phyloP scores from a whole-genome alignment of 139 green algal species.

The Chlorella vulgaris region DNA sequence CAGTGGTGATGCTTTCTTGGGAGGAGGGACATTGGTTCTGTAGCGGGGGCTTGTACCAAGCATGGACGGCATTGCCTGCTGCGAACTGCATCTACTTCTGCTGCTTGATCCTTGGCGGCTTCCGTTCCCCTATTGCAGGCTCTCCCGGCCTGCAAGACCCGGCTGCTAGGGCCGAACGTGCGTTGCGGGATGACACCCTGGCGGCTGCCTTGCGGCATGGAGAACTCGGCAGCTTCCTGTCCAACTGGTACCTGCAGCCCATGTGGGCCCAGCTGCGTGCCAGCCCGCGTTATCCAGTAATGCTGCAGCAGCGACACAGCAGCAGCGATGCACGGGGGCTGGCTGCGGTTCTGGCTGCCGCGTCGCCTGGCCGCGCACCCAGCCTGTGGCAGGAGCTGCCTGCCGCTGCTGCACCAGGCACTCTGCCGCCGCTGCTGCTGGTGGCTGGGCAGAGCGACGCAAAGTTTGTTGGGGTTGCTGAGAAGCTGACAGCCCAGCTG shows the following conservation, averaged over 20 bases:
- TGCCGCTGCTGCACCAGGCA: slow-evolving; percentile 15
- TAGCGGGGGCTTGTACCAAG: no score
- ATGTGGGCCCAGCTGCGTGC: slow-evolving; percentile 68
- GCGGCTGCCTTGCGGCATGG: slow-evolving; percentile 42
- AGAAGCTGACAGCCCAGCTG: neutral
- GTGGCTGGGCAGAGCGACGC: slow-evolving; percentile 62
- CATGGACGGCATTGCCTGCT: no score
- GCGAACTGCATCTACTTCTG: no score
- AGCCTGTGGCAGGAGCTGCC: slow-evolving; percentile 41
- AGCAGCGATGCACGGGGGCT: slow-evolving; percentile 23
- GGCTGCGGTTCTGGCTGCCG: slow-evolving; percentile 45
- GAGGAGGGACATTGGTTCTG: no score
- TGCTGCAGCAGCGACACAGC: slow-evolving; percentile 34
- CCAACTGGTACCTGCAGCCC: slow-evolving; percentile 73
- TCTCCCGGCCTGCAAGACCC: slow-evolving; percentile 37
- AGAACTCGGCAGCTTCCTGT: slow-evolving; percentile 62
- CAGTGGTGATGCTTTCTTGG: neutral
- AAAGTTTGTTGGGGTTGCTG: slow-evolving; percentile 72
- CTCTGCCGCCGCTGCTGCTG: slow-evolving; percentile 53
- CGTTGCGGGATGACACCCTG: slow-evolving; percentile 55
- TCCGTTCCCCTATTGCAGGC: neutral
- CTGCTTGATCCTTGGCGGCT: no score
- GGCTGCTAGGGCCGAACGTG: slow-evolving; percentile 41
- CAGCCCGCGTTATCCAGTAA: slow-evolving; percentile 49
- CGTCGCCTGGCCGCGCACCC: slow-evolving; percentile 59